phyloP scores from a whole-genome alignment of 1,139 yeast species.

The Saccharomycopsis hybrid region DNA sequence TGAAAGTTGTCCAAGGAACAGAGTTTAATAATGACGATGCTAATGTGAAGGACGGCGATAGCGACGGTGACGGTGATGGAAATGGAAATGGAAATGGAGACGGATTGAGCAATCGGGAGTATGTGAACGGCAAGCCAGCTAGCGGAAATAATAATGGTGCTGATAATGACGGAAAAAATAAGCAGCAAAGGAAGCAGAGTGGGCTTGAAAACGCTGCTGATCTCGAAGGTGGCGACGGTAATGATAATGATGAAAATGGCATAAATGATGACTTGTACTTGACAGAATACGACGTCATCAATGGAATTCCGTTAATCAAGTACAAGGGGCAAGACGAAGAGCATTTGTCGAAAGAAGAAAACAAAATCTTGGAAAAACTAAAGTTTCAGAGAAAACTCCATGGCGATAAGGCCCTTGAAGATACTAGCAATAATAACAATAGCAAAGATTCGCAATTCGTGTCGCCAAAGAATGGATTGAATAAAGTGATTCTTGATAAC shows the following conservation, averaged over 20 bases:
- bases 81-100: slow-evolving; percentile 8
- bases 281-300: slow-evolving; percentile 76
- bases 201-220: slow-evolving; percentile 26
- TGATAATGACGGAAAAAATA: too few relatives aligned
- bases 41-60: slow-evolving; percentile 20
- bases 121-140: too few relatives aligned
- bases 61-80: slow-evolving; percentile 6
- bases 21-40: not conserved
- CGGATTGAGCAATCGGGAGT: too few relatives aligned
- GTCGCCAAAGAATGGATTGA: slow-evolving; percentile 48
- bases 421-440: not conserved
- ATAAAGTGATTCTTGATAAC: slow-evolving; percentile 55
- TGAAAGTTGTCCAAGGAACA: slow-evolving; percentile 18
- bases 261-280: slow-evolving; percentile 60
- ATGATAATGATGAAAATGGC: slow-evolving; percentile 27
- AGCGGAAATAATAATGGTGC: slow-evolving; percentile 22
- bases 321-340: slow-evolving; percentile 48
- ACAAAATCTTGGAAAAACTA: slow-evolving; percentile 32
- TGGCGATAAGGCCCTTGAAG: slow-evolving; percentile 8
- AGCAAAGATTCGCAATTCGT: slow-evolving; percentile 32
- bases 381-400: slow-evolving; percentile 24
- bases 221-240: slow-evolving; percentile 34
- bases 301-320: slow-evolving; percentile 67
- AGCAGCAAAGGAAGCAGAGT: slow-evolving; percentile 26
- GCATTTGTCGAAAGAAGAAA: slow-evolving; percentile 45